phyloP scores from a whole-genome alignment of 306 rosid genomes.

The Astragalus glycyphyllos region DNA sequence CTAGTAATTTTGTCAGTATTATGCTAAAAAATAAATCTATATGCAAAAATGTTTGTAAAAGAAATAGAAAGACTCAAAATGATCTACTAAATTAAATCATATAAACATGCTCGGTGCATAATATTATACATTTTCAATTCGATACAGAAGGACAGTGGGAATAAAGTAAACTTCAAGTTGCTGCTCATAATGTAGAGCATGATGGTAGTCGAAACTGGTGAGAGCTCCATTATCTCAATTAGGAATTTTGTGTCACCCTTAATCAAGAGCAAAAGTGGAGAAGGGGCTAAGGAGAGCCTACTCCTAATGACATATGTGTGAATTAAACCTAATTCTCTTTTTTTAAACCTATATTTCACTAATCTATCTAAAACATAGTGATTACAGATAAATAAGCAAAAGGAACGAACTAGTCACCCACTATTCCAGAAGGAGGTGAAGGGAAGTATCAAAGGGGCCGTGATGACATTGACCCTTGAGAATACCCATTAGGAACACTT shows the following conservation, averaged over 20 bases:
- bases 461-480: conserved; percentile 72
- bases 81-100: conserved; percentile 30
- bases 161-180: conserved; percentile 37
- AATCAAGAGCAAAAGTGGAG: conserved; percentile 26
- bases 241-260: conserved; percentile 32
- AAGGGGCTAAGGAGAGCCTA: conserved; percentile 39
- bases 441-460: conserved; percentile 63
- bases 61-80: conserved; percentile 24
- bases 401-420: conserved; percentile 32
- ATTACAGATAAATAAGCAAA: conserved; percentile 42
- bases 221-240: conserved; percentile 41
- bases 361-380: conserved; percentile 46
- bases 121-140: conserved; percentile 41
- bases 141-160: conserved; percentile 27
- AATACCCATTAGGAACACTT: conserved; percentile 69
- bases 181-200: conserved; percentile 39
- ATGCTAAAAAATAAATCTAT: neutral
- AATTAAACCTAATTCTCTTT: conserved; percentile 42
- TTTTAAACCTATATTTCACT: conserved; percentile 39
- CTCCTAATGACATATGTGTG: conserved; percentile 44
- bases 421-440: conserved; percentile 36
- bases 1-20: neutral
- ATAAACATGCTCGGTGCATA: conserved; percentile 39
- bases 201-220: conserved; percentile 34
- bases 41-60: neutral